These are phyloP conservation scores for Cylindrotheca fusiformis DNA, from an alignment of 108 stramenopile genomes.

Conservation along the genomic window DNA sequence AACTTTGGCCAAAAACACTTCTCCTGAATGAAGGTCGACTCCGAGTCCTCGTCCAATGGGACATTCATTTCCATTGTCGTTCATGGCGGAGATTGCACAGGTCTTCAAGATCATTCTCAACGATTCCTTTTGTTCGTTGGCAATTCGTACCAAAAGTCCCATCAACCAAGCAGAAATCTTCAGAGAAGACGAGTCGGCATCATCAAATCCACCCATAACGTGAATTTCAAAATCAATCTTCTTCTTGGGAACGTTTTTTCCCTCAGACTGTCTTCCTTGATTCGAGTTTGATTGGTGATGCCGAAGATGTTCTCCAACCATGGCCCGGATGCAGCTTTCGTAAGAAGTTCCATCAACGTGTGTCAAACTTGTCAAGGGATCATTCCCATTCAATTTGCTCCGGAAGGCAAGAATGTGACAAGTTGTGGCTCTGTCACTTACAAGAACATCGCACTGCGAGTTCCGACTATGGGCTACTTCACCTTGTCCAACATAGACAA, in stretches of 20 bases:
- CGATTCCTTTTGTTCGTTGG: constrained; percentile 32
- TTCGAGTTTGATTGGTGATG: constrained; percentile 35
- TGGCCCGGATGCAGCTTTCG: constrained; percentile 55
- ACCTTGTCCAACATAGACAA: constrained; percentile 53
- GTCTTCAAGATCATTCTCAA: constrained; percentile 66
- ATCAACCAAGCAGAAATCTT: constrained; percentile 60
- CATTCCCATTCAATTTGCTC: constrained; percentile 16
- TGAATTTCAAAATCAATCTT: constrained; percentile 66
- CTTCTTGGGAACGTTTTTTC: background rate
- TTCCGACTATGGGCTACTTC: constrained; percentile 43
- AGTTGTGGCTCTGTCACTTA: constrained; percentile 77
- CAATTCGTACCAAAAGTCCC: constrained; percentile 44
- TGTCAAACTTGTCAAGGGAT: constrained; percentile 48
- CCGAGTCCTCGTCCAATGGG: constrained; percentile 79
- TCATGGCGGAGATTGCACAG: constrained; percentile 55
- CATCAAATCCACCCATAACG: constrained; percentile 78
- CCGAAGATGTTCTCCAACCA: constrained; percentile 51
- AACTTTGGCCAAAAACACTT: constrained; percentile 59
- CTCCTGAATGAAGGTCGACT: constrained; percentile 46
- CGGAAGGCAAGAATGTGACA: constrained; percentile 84
- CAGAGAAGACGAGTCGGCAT: constrained; percentile 41
- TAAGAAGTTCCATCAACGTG: constrained; percentile 71
- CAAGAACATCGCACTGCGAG: constrained; percentile 46
- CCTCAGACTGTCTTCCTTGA: constrained; percentile 18
- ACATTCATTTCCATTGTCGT: constrained; percentile 45